Evolutionary conservation across 2,329 filamentous ascomycete species (phyloP), one percentile per base, ranked within the genome.

Genomic region (Hawksworthiomyces lignivorus): DNA sequence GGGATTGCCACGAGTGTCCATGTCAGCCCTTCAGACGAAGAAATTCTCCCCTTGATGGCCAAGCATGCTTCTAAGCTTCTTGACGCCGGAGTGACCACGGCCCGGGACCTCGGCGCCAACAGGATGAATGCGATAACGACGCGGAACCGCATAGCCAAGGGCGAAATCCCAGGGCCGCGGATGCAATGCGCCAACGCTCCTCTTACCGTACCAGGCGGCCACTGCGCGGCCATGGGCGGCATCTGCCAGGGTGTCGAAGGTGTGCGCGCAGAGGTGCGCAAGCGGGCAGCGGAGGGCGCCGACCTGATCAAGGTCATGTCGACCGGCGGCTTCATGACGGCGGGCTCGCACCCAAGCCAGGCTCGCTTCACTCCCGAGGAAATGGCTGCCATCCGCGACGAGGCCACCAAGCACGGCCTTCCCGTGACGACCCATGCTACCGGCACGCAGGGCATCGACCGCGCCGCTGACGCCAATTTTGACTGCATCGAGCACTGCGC

Each of bases 401-500:
- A 49, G 39, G 47, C 47, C 7, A 36, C 31, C 1, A 40, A 37
- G 22, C 35, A 36, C 31, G 39, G 40, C 4, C 20, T 49, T 8
- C 17, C 47, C 5, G 36, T 49, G 2, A 49, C 47, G 7, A 48
- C 47, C 9, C 47, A 49, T 18, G 47, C 47, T 2, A 43, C 31
- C 5, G 47, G 47, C 7, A 49, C 45, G 6, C 21, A 49, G 36
- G 47, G 47, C 22, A 49, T 49, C 30, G 42, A 41, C n/a, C 27
- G 41, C 7, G 47, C 47, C 0, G 47, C 41, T 8, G 42, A 45
- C 14, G 45, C 47, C 7, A n/a, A 32, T 26, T 45, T 49, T 12
- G 41, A 49, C 31, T 26, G 44, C 29, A 49, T 49, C 31, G 47
- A 49, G 36, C 47, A 49, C 44, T 49, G 47, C 19, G 37, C 47